phyloP scores from a whole-genome alignment of 2,329 filamentous ascomycete genomes.

The Saccharata proteae region DNA sequence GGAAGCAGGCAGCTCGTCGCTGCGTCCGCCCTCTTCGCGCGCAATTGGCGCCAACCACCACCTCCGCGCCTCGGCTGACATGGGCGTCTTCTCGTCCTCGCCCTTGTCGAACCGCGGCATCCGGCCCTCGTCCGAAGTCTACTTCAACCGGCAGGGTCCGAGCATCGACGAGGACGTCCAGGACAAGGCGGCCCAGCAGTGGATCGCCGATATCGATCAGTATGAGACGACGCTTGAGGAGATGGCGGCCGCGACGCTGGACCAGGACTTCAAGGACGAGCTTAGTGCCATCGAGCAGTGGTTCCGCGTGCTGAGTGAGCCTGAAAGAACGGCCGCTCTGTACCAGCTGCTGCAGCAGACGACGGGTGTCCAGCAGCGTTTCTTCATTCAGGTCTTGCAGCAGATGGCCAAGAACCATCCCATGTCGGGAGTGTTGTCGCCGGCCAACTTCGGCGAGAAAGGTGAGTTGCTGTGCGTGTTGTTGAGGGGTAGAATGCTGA shows the following conservation, averaged over 20 bases:
- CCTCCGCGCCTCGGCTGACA: constrained; percentile 89
- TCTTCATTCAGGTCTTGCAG: constrained; percentile 97
- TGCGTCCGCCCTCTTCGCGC: constrained; percentile 72
- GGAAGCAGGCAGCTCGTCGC: constrained; percentile 70
- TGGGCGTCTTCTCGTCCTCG: constrained; percentile 64
- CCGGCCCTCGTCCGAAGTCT: constrained; percentile 86
- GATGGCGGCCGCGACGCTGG: constrained; percentile 96
- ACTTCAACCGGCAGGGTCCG: constrained; percentile 64
- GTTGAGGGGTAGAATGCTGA: too few species aligned
- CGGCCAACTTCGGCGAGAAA: constrained; percentile 87
- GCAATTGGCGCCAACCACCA: constrained; percentile 68
- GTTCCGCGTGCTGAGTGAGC: constrained; percentile 95
- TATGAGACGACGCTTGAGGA: constrained; percentile 98
- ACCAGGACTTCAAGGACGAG: constrained; percentile 99
- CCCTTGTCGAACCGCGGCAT: constrained; percentile 65
- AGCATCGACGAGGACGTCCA: constrained; percentile 63
- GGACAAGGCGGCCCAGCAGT: constrained; percentile 92
- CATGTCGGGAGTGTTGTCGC: constrained; percentile 89
- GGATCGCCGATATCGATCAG: constrained; percentile 98
- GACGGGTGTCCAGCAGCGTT: constrained; percentile 95
- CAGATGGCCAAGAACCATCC: constrained; percentile 98
- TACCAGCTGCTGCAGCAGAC: constrained; percentile 97
- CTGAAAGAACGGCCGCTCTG: constrained; percentile 85
- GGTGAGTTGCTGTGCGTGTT: too few species aligned
- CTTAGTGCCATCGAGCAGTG: constrained; percentile 98